A percentile compares a stretch with the other conserved stretches of the same genome.
phyloP scores from a whole-genome alignment of 495 filamentous ascomycete species.

The Tuber microsphaerosporum region DNA sequence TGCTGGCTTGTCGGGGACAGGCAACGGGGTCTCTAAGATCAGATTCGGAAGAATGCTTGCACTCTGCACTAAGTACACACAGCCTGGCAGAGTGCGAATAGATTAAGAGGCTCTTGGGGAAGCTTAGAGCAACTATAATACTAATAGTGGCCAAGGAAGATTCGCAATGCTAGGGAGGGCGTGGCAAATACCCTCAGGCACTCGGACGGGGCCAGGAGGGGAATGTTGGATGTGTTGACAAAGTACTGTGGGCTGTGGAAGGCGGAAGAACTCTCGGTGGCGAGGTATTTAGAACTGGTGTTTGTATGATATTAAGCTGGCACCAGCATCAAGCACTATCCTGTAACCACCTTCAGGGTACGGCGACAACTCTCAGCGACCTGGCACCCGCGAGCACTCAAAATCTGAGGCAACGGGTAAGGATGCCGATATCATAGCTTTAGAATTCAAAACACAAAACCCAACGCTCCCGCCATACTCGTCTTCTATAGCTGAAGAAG shows the following conservation, averaged over 20 bases:
- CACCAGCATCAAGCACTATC: neutral
- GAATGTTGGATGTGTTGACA: slow-evolving; percentile 80
- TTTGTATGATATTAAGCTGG: neutral
- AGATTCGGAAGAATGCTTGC: slow-evolving; percentile 78
- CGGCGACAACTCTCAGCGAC: slow-evolving; percentile 5
- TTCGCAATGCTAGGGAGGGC: slow-evolving; percentile 45
- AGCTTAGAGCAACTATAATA: slow-evolving; percentile 52
- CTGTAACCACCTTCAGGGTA: neutral
- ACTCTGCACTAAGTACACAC: slow-evolving; percentile 68
- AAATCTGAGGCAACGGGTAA: neutral
- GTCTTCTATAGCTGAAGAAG: slow-evolving; percentile 15
- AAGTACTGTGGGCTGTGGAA: slow-evolving; percentile 77
- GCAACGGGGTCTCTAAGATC: slow-evolving; percentile 66
- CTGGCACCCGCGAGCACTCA: slow-evolving; percentile 5
- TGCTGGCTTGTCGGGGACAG: slow-evolving; percentile 78
- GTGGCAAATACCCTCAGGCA: slow-evolving; percentile 59
- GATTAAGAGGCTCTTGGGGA: slow-evolving; percentile 86
- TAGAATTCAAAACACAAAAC: neutral
- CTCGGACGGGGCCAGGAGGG: slow-evolving; percentile 85
- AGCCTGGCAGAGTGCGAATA: slow-evolving; percentile 80
- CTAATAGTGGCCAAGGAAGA: slow-evolving; percentile 47
- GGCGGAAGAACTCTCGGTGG: slow-evolving; percentile 83
- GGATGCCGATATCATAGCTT: neutral
- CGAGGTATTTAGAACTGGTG: slow-evolving; percentile 54
- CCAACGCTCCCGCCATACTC: slow-evolving; percentile 15